These are phyloP conservation scores for Taphrina populina DNA, from an alignment of 1,139 yeast species.

Conservation along the genomic window DNA sequence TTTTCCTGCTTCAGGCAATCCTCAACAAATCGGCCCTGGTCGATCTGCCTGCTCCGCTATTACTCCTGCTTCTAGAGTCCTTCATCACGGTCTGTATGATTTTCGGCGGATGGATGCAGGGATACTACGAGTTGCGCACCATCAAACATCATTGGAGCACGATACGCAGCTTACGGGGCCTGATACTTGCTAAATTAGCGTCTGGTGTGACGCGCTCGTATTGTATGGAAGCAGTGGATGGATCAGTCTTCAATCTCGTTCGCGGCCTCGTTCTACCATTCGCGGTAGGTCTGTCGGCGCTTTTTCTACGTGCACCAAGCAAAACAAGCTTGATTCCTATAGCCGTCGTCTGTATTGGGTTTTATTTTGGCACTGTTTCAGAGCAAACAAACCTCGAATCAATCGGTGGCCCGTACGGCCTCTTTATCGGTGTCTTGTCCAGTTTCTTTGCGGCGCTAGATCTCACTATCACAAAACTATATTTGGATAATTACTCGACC, in stretches of 20 bases:
- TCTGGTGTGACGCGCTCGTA: conserved; percentile 30
- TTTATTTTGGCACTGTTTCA: conserved; percentile 34
- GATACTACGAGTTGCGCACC: conserved; percentile 21
- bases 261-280: conserved; percentile 36
- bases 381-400: conserved; percentile 21
- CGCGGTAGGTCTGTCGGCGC: conserved; percentile 30
- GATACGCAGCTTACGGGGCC: conserved; percentile 8
- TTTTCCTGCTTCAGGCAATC: conserved; percentile 28
- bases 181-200: conserved; percentile 16
- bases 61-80: conserved; percentile 24
- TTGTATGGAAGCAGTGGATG: conserved; percentile 35
- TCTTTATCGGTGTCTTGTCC: conserved; percentile 33
- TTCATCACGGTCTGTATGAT: conserved; percentile 25
- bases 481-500: conserved; percentile 11
- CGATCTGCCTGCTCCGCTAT: conserved; percentile 25
- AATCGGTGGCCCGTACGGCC: conserved; percentile 23
- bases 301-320: conserved; percentile 32
- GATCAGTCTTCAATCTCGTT: conserved; percentile 35
- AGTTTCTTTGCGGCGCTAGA: conserved; percentile 36
- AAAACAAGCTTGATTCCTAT: conserved; percentile 18
- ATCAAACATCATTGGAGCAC: conserved; percentile 17
- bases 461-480: conserved; percentile 31
- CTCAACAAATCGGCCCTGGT: conserved; percentile 31
- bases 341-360: conserved; percentile 33
- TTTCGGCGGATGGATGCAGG: conserved; percentile 5